Base-by-base conservation (phyloP, 129 eudicot genomes). In the Arctium minus region DNA sequence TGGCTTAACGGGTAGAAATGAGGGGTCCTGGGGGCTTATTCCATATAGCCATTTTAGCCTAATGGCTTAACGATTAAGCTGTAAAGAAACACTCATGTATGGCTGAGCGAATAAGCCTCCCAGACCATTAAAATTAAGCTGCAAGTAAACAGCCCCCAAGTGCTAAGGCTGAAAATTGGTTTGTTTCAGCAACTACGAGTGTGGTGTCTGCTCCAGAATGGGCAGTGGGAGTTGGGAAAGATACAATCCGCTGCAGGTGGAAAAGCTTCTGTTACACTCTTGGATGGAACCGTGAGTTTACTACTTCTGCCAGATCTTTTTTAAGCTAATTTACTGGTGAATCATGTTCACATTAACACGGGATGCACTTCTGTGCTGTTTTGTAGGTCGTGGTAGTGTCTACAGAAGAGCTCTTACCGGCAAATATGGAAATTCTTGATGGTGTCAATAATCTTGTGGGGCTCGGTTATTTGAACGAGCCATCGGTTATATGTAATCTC, bases 401-500 rank as follows among this genome's bases (percentile, higher is more conserved):
- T 42, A 89, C 89, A 3, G 84, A 80, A 85, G 97, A 96, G 67
- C 91, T 96, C 27, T 81, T 91, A 73, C 99, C 99, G 38, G 95
- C 99, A 84, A 96, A 96, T 84, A 91, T 97, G 5, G 99, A 91
- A 75, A 82, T 93, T 79, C 95, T 93, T 38, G 97, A 96, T 74
- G 97, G 97, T 3, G 97, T 96, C 76, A 91, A 96, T 82, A 95
- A 96, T 83, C 94, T 96, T 74, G 86, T 90, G 84, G 89, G 77
- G 79, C 98, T 96, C 62, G 93, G 99, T 91, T 93, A 96, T 85
- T 77, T 96, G 80, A 96, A 96, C 30, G 99, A 96, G 89, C 99
- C 99, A 78, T 93, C 99, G 17, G 94, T 96, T 81, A 92, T 96
- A 87, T 85, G 87, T 87, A 96, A 93, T 79, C 92, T 96, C 81